These are phyloP conservation scores for Macaranga tanarius DNA, from an alignment of 441 rosid species.

Conservation along the genomic window DNA sequence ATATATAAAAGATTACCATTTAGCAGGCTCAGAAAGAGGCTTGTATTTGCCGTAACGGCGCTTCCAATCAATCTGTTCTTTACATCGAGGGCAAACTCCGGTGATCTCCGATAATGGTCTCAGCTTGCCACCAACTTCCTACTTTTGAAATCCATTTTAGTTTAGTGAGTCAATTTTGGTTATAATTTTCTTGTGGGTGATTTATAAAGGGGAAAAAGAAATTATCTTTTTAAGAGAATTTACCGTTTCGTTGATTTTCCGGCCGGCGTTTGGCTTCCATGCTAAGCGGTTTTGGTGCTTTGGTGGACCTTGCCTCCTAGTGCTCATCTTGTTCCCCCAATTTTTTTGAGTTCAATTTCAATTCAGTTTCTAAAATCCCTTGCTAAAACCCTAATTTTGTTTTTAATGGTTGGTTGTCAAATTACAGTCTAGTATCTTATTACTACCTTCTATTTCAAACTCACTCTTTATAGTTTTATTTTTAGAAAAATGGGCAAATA, in stretches of 20 bases:
- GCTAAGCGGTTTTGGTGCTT: conserved; percentile 81
- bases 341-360: neutral
- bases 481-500: no score
- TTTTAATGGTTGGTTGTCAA: neutral
- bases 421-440: neutral
- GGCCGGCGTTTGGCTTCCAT: conserved; percentile 91
- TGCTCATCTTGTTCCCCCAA: conserved; percentile 49
- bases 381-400: neutral
- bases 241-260: conserved; percentile 83
- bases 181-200: neutral
- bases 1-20: conserved; percentile 45
- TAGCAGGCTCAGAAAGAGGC: conserved; percentile 67
- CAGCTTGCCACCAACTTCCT: conserved; percentile 88
- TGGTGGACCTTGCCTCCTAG: conserved; percentile 68
- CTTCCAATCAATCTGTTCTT: conserved; percentile 93
- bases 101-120: conserved; percentile 74
- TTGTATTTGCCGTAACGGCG: conserved; percentile 93
- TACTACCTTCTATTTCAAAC: neutral
- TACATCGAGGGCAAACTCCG: conserved; percentile 81
- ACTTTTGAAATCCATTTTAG: neutral
- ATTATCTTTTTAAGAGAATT: neutral
- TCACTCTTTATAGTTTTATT: no score
- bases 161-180: neutral
- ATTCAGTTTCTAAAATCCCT: neutral
- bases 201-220: neutral